phyloP scores from a whole-genome alignment of 371 early-diverging fungal species.

The Mucor plumbeus region DNA sequence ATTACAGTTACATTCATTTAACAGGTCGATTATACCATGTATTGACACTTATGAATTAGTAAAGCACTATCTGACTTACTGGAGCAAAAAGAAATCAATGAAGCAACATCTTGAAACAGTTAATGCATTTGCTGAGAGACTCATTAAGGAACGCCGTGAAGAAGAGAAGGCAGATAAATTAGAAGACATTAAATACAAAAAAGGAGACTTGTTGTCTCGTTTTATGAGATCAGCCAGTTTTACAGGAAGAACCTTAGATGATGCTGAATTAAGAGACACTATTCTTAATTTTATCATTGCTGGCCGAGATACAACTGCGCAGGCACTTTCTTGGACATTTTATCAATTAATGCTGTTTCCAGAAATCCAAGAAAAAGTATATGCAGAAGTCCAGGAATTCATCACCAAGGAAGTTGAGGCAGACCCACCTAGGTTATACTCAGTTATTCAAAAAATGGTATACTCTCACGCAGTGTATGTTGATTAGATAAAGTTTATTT shows the following conservation, averaged over 20 bases:
- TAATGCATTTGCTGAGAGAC: conserved; percentile 50
- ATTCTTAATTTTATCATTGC: conserved; percentile 75
- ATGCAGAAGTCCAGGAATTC: conserved; percentile 57
- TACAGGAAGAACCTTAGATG: conserved; percentile 53
- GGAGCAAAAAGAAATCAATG: conserved; percentile 27
- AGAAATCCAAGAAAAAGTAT: conserved; percentile 54
- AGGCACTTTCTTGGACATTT: conserved; percentile 74
- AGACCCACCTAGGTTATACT: conserved; percentile 44
- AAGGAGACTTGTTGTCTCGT: conserved; percentile 59
- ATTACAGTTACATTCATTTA: conserved; percentile 34
- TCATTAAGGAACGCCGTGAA: conserved; percentile 47
- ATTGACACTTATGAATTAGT: conserved; percentile 19
- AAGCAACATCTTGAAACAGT: conserved; percentile 43
- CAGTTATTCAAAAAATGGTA: conserved; percentile 53
- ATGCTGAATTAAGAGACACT: conserved; percentile 65
- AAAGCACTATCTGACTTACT: conserved; percentile 1
- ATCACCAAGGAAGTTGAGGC: conserved; percentile 43
- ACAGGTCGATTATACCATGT: conserved; percentile 20
- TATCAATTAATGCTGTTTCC: conserved; percentile 58
- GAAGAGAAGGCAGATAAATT: conserved; percentile 19
- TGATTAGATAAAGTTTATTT: not conserved
- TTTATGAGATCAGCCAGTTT: conserved; percentile 63
- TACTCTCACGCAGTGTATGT: conserved; percentile 64
- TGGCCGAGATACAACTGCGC: conserved; percentile 75
- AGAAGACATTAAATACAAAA: conserved; percentile 17